phyloP scores from a whole-genome alignment of 176 grass and related monocot genomes.

The Thalia dealbata region DNA sequence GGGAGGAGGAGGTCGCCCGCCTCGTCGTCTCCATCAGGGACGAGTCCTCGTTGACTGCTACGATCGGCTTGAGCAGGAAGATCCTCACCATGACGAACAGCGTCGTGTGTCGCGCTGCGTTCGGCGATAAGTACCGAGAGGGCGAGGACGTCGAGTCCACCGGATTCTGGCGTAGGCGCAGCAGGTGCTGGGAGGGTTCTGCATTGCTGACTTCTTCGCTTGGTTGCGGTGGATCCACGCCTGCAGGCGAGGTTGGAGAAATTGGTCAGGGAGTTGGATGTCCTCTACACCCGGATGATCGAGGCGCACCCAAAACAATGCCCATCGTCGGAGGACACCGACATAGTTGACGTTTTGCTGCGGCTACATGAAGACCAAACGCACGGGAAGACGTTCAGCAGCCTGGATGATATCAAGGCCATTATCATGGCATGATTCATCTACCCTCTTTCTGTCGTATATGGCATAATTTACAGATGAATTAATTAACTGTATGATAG shows the following conservation, averaged over 20 bases:
- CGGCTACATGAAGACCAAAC: slow-evolving; percentile 44
- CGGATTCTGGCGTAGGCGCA: slow-evolving; percentile 31
- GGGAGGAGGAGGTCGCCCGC: too few relatives aligned
- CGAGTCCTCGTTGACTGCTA: slow-evolving; percentile 14
- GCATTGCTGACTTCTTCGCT: slow-evolving; percentile 38
- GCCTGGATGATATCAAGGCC: slow-evolving; percentile 39
- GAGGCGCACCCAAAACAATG: slow-evolving; percentile 27
- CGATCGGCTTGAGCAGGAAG: slow-evolving; percentile 33
- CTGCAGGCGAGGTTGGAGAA: slow-evolving; percentile 34
- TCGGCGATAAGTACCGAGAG: slow-evolving; percentile 20
- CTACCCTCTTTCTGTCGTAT: too few relatives aligned
- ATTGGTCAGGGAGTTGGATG: slow-evolving; percentile 45
- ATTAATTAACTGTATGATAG: not conserved
- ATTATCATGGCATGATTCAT: slow-evolving; percentile 28
- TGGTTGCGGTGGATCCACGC: slow-evolving; percentile 55
- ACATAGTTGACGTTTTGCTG: slow-evolving; percentile 65
- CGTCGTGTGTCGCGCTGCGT: slow-evolving; percentile 36
- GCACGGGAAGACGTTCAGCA: slow-evolving; percentile 32
- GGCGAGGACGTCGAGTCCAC: not conserved
- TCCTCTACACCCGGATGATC: slow-evolving; percentile 43
- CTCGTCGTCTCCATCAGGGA: slow-evolving; percentile 23
- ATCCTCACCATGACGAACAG: slow-evolving; percentile 27
- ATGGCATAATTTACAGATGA: too few relatives aligned
- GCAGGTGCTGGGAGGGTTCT: slow-evolving; percentile 35
- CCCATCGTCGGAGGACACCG: not conserved